Percentiles rank a stretch among this genome's conserved stretches.
These are phyloP conservation scores for Reutealis trisperma DNA, from an alignment of 345 rosid genomes.

Conservation along the genomic window DNA sequence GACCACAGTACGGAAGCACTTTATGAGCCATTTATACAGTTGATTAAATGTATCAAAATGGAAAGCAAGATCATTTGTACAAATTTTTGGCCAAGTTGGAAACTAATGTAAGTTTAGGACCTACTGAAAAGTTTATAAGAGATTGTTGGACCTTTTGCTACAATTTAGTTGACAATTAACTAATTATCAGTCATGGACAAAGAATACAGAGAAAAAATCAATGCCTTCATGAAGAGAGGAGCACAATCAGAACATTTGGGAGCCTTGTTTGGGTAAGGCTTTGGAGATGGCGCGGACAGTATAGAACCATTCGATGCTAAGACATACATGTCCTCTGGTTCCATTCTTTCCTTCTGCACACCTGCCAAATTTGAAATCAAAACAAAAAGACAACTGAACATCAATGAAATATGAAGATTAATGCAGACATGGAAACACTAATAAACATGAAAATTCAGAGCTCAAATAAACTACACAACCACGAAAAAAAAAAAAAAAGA, in stretches of 20 bases:
- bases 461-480: neutral
- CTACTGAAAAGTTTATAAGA: no score
- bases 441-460: neutral
- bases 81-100: neutral
- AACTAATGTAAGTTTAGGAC: neutral
- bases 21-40: neutral
- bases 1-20: neutral
- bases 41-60: neutral
- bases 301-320: constrained; percentile 65
- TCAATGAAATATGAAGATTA: neutral
- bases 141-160: neutral
- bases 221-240: constrained; percentile 86
- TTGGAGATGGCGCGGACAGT: constrained; percentile 71
- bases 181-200: neutral
- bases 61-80: neutral
- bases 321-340: constrained; percentile 86
- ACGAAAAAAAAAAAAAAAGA: neutral
- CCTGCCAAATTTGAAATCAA: constrained; percentile 47
- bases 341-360: constrained; percentile 99
- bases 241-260: constrained; percentile 94
- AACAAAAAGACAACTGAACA: constrained; percentile 2
- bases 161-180: neutral
- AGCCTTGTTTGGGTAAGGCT: constrained; percentile 81
- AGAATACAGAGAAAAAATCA: neutral
- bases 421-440: neutral